phyloP scores from a whole-genome alignment of 495 filamentous ascomycete genomes.

The Hypoxylon perforatum region DNA sequence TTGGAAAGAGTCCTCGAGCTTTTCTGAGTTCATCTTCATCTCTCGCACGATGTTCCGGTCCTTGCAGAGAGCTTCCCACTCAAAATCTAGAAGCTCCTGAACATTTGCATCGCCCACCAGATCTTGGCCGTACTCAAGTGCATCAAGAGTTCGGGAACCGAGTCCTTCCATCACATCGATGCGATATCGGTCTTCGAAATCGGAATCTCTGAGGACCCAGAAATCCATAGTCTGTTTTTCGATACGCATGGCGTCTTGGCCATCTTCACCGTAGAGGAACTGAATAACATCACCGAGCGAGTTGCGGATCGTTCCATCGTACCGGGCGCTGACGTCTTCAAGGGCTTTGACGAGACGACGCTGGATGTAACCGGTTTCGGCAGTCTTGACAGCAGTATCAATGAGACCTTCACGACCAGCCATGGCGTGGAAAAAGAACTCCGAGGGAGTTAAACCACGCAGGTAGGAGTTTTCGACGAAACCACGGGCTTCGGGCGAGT shows the following conservation, averaged over 20 bases:
- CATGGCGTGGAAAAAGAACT: slow-evolving; percentile 99
- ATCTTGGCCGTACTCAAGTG: slow-evolving; percentile 87
- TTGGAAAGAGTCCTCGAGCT: slow-evolving; percentile 84
- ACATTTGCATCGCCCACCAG: slow-evolving; percentile 86
- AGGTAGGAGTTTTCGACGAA: slow-evolving; percentile 99
- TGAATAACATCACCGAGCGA: slow-evolving; percentile 97
- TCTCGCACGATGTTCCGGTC: slow-evolving; percentile 81
- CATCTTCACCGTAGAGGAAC: slow-evolving; percentile 98
- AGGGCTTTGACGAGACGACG: slow-evolving; percentile 97
- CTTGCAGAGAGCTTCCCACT: slow-evolving; percentile 80
- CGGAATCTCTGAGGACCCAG: slow-evolving; percentile 75
- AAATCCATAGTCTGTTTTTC: slow-evolving; percentile 91
- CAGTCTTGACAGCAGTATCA: slow-evolving; percentile 99
- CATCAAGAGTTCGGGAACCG: slow-evolving; percentile 71
- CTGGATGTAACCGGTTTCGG: slow-evolving; percentile 99
- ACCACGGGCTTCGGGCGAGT: slow-evolving; percentile 93
- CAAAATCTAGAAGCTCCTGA: slow-evolving; percentile 85
- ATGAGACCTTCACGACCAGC: slow-evolving; percentile 99
- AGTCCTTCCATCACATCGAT: slow-evolving; percentile 91
- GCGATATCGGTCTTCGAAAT: slow-evolving; percentile 82
- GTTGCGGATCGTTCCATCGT: slow-evolving; percentile 97
- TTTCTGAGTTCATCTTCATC: slow-evolving; percentile 58
- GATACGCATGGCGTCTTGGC: slow-evolving; percentile 88
- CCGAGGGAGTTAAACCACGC: slow-evolving; percentile 90
- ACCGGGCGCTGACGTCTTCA: slow-evolving; percentile 97